Evolutionary conservation across 805 yeast genomes (phyloP), one percentile per base, ranked within the genome.

Genomic region (Candida easanensis): DNA sequence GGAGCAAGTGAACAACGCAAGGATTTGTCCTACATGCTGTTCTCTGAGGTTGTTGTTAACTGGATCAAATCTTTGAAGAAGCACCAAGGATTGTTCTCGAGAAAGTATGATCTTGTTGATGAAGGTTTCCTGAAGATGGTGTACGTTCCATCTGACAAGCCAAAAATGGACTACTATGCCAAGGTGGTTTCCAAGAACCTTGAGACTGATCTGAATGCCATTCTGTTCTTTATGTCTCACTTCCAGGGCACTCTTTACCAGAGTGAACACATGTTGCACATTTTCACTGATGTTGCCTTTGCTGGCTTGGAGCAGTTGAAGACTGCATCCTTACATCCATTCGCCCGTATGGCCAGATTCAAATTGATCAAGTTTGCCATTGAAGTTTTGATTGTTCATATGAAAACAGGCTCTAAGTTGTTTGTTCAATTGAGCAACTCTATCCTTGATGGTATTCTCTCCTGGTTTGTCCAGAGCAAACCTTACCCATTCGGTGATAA

Each of bases 401-500:
- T 61, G 34, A 70, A 71, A 43, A 69, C 79, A 37, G 62, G 66
- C 2, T 70, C 82, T 1, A 68, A 74, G 49, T 70, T 73, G 45
- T 66, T 69, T 18, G 46, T 62, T 3, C 54, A 62, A 2, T 63
- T 89, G 51, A 74, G 59, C 10, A 42, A 50, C 13, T 50, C 75
- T 3, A 73, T 89, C 14, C 60, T 85, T 19, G 79, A 77, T 43
- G 88, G 88, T 15, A 76, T 84, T 0, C 70, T 93, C 33, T 73
- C 84, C 1, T 90, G 98, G 97, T 93, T 88, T 59, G 71, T 70
- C 19, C 72, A 68, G 36, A 70, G 77, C 17, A 70, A 79, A 2
- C 68, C 74, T 4, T 84, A 83, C 68, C 97, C 98, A 14, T 89
- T 74, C 66, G 98, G 99, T 3, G 83, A 88, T 10, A 88, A 91